Percentiles rank a stretch among this genome's conserved stretches.
Conservation (phyloP, 805 yeast genomes). For the Wickerhamomyces kurtzmanii region DNA sequence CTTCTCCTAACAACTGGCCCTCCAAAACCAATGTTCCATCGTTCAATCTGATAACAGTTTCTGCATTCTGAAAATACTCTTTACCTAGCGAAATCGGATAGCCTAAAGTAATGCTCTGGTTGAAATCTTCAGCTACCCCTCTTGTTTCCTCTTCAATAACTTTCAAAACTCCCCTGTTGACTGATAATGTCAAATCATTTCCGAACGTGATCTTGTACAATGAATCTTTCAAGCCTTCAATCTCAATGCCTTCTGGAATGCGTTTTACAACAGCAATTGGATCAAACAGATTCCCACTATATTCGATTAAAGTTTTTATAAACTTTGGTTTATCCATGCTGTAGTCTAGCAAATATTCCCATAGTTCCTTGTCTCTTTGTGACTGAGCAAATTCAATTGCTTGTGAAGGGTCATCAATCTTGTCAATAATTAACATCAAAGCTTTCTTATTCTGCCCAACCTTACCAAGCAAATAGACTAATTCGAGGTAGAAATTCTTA, state of each 20-base stretch:
- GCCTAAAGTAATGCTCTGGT: no score
- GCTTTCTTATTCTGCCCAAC: constrained; percentile 78
- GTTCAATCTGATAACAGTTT: no score
- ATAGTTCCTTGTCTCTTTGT: constrained; percentile 63
- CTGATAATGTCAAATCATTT: constrained; percentile 42
- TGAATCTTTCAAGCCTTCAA: constrained; percentile 56
- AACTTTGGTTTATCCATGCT: constrained; percentile 69
- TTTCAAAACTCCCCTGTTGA: constrained; percentile 45
- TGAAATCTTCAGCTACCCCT: constrained; percentile 20
- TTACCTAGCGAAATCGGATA: no score
- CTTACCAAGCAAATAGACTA: constrained; percentile 73
- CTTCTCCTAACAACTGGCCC: not conserved
- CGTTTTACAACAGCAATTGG: constrained; percentile 60
- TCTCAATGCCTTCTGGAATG: constrained; percentile 51
- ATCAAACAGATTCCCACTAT: constrained; percentile 54
- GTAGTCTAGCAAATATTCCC: constrained; percentile 67
- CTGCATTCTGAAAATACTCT: no score
- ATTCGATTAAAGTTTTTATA: constrained; percentile 62
- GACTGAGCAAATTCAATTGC: constrained; percentile 75
- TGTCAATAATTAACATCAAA: constrained; percentile 62
- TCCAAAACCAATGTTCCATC: no score
- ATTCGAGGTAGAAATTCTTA: constrained; percentile 48
- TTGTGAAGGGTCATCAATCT: constrained; percentile 64
- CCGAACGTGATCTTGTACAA: constrained; percentile 53
- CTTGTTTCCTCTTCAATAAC: constrained; percentile 46